Base-by-base conservation (phyloP, 2,329 filamentous ascomycete genomes). In the Amauroascus niger region DNA sequence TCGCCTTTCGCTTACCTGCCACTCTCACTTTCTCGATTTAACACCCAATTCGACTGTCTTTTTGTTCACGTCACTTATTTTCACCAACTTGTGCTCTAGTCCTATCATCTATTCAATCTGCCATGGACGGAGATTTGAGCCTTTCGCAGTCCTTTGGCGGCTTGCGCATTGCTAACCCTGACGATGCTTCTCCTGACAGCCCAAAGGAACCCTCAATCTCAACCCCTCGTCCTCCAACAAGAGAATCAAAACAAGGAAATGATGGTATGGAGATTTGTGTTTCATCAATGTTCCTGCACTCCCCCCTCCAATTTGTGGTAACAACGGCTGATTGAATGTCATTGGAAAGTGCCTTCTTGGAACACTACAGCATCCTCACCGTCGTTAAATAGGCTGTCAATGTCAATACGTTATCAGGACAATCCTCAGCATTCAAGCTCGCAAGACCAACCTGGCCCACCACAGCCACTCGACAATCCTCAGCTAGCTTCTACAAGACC, bases 131-230 rank as follows among this genome's bases (percentile, higher is more conserved):
- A 71, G 89, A 95, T 76, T 75, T 95, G 69, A 95, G 87, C 72
- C 82, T 97, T 61, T 93, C 89, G 67, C 87, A 90, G 74, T 88
- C 88, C 66, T 79, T 97, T 65, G 93, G 93, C 66, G 91, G 91
- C 65, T 77, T 98, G 71, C 88, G 91, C 69, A 97, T 98, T 70
- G 91, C 93, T 64, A 98, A 97, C 71, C 91, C 91, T 53, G 90
- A 96, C 74, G 83, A 93, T 73, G 78, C 80, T 57, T 74, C 75
- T 57, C 60, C 69, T 52, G 64, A 66, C 57, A 66, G 64, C 44
- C 64, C 67, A 26, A 66, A 71, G 53, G 67, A 67, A 57, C 41
- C 22, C 3, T 47, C 47, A 14, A 24, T 8, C 26, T 28, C 30
- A 4, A 45, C 46, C 20, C 40, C 40, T 33, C 50, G 30, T 9